Evolutionary conservation across 1,284 basidiomycete species (phyloP), one percentile per base, ranked within the genome.

Genomic region (Neonothopanus nambi): DNA sequence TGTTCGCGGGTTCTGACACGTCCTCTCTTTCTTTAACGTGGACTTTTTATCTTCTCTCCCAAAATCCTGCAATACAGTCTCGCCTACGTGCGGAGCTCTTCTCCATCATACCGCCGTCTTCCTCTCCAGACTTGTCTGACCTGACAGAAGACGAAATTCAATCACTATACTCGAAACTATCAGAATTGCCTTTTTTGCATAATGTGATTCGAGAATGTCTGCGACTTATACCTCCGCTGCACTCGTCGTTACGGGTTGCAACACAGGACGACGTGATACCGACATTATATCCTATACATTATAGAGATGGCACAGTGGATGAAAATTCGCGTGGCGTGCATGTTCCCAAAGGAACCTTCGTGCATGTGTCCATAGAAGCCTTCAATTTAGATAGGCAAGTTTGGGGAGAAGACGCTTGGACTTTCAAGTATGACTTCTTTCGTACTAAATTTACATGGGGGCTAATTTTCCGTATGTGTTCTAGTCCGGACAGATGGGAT

Each of bases 1-100:
- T 93, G 75, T 91, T 93, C 68, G 91, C 89, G 13, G 91, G 91
- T 11, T 89, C 89, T 4, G 91, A 94, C 63, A 92, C 92, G 0
- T 88, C 87, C 11, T 88, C 88, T 2, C 80, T 93, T 24, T 79
- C 85, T 9, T 72, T 92, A 45, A 87, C 88, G 0, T 94, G 91
- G 91, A 84, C 85, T 1, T 69, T 94, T 21, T 71, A 82, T 54
- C 75, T 90, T 12, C 78, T 94, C 36, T 84, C 91, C 0, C 74
- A 77, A 56, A 70, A 89, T 63, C 82, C 82, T 0, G 69, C 72
- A 1, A 67, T 84, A 8, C 92, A 94, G 68, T 70, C 71, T 15
- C 81, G 79, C 17, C 76, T 92, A 23, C 84, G 87, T 20, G 61
- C 70, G 2, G 89, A 91, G 59, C 70, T 91, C 15, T 67, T 77